phyloP scores from a whole-genome alignment of 2,329 filamentous ascomycete species.

The Alternaria metachromatica region DNA sequence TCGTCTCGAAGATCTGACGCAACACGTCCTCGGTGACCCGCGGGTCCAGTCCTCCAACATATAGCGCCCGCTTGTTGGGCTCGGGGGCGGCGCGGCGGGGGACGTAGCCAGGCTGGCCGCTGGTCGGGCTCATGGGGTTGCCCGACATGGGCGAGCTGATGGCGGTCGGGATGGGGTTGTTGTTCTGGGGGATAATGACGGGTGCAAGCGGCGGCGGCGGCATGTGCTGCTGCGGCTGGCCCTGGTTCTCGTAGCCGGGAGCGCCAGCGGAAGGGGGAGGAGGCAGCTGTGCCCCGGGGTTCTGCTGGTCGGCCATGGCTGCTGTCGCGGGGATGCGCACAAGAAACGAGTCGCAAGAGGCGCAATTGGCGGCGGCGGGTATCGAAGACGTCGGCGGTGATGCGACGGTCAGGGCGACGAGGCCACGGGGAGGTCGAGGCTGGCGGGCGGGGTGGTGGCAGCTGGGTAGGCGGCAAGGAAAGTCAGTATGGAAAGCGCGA shows the following conservation, averaged over 20 bases:
- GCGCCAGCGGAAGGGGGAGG: slow-evolving; percentile 73
- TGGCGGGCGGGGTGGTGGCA: slow-evolving; percentile 25
- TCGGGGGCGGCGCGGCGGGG: slow-evolving; percentile 87
- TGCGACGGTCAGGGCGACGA: slow-evolving; percentile 20
- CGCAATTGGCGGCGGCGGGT: slow-evolving; percentile 7
- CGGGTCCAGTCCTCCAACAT: slow-evolving; percentile 93
- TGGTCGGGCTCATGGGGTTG: slow-evolving; percentile 83
- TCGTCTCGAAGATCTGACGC: slow-evolving; percentile 98
- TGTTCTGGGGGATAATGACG: slow-evolving; percentile 91
- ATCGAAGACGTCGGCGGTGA: slow-evolving; percentile 4
- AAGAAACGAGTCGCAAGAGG: slow-evolving; percentile 19
- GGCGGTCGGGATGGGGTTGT: slow-evolving; percentile 90
- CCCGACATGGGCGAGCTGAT: slow-evolving; percentile 87
- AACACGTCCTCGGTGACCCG: slow-evolving; percentile 95
- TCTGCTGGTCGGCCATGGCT: slow-evolving; percentile 79
- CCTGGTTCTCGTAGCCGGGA: slow-evolving; percentile 78
- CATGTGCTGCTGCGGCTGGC: slow-evolving; percentile 75
- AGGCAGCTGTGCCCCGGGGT: slow-evolving; percentile 69
- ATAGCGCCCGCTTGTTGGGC: slow-evolving; percentile 97
- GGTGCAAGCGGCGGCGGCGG: slow-evolving; percentile 85
- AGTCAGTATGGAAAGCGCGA: slow-evolving; percentile 34
- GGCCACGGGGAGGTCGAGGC: slow-evolving; percentile 18
- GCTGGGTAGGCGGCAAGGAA: slow-evolving; percentile 38
- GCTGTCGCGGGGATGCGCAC: slow-evolving; percentile 16
- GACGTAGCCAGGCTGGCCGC: slow-evolving; percentile 74